Base-by-base conservation (phyloP, 495 filamentous ascomycete genomes). In the Penicillium coprophilum region DNA sequence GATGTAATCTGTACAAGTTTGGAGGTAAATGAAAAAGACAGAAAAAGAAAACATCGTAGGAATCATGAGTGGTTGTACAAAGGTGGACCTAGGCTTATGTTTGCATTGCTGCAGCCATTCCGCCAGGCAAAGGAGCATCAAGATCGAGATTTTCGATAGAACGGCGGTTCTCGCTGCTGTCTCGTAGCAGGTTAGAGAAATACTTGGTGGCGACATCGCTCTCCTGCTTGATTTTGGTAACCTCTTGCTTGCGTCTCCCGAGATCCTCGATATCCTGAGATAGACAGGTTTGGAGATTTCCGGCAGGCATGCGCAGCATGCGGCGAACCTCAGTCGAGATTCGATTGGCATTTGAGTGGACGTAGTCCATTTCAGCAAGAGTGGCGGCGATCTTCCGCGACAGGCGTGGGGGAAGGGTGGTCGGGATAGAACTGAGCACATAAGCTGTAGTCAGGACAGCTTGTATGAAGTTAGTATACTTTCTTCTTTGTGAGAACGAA, bases 371-470 rank as follows among this genome's bases (percentile, higher is more conserved):
- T 20, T 84, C 79, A 21, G 79, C 76, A 27, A 98, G 87, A 62
- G 87, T 86, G 38, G 82, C 73, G 10, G 88, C 83, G 63, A 98
- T 90, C 75, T 96, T 97, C 69, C 78, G 80, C 46, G 85, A 88
- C 17, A 98, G 84, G 31, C 93, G 92, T 52, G 87, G 85, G 36
- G 94, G 94, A 10, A 98, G 87, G 10, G 94, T 90, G 41, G 83
- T 78, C 2, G 94, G 94, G 58, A 98, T 93, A 50, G 92, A 87
- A 48, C 85, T 82, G 56, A 97, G 79, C 53, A 94, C 76, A 68
- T 95, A 97, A 53, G 83, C 86, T 12, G 85, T 76, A 50, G 89
- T 86, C 39, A 92, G 81, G 51, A 84, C 75, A 36, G 83, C 90
- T 94, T 63, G 31, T 48, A 5, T 13, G 54, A 34, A 28, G 63